Evolutionary conservation across 768 basidiomycete species (phyloP).

Genomic region (Amanita inopinata): DNA sequence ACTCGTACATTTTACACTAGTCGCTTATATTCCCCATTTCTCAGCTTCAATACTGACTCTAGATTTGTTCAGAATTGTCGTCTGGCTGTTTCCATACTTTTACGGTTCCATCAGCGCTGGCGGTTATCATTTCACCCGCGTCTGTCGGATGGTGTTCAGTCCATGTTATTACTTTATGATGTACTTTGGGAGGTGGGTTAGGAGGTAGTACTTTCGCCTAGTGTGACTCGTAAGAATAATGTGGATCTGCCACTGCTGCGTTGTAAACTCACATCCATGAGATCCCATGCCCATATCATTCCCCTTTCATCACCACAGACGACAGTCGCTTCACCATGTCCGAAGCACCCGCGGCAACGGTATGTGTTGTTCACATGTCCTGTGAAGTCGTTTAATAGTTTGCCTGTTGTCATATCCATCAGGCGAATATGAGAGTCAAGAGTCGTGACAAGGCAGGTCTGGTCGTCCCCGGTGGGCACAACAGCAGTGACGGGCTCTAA

Average conservation of each 20-base stretch:
- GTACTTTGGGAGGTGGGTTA: conserved; percentile 68
- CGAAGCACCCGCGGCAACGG: conserved; percentile 74
- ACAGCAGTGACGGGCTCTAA: conserved; percentile 84
- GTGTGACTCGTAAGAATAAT: conserved; percentile 9
- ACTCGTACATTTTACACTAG: not conserved
- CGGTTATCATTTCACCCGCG: conserved; percentile 75
- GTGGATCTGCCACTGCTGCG: conserved; percentile 4
- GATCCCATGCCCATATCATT: conserved; percentile 84
- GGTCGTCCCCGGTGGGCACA: conserved; percentile 66
- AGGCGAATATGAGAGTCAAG: conserved; percentile 81
- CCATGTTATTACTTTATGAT: conserved; percentile 85
- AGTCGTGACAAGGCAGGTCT: conserved; percentile 73
- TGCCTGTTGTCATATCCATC: conserved; percentile 77
- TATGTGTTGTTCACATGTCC: conserved; percentile 72
- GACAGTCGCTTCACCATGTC: conserved; percentile 72
- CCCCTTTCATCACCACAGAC: conserved; percentile 90
- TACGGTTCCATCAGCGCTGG: conserved; percentile 84
- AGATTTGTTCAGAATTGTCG: not conserved
- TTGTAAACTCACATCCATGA: conserved; percentile 59
- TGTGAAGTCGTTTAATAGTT: conserved; percentile 74
- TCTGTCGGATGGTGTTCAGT: conserved; percentile 83
- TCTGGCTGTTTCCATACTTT: conserved; percentile 73
- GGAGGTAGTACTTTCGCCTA: conserved; percentile 66
- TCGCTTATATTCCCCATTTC: too few relatives aligned
- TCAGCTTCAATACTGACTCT: not conserved